These are phyloP conservation scores for Zostera marina DNA, from an alignment of 116 monocot genomes.

Conservation along the genomic window DNA sequence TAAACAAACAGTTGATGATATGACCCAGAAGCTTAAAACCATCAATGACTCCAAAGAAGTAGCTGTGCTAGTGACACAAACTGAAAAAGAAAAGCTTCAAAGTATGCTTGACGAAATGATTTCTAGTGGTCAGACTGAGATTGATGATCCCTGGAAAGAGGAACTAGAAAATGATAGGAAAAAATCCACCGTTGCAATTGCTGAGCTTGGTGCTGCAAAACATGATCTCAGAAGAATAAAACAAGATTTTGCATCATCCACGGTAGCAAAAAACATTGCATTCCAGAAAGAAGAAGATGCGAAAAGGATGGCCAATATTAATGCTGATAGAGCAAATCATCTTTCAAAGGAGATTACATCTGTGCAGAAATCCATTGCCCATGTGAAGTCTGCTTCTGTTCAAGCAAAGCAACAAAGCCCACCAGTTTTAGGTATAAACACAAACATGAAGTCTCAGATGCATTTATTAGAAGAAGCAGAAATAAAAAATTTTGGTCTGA, in stretches of 20 bases:
- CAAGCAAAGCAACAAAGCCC: conserved; percentile 45
- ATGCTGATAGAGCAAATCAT: conserved; percentile 26
- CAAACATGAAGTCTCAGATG: conserved; percentile 15
- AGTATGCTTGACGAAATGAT: conserved; percentile 29
- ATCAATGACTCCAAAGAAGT: conserved; percentile 45
- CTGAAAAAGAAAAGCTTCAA: conserved; percentile 39
- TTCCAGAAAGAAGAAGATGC: conserved; percentile 41
- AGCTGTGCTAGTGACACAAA: conserved; percentile 33
- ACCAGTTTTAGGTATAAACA: conserved; percentile 29
- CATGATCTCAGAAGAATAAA: conserved; percentile 43
- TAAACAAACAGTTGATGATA: conserved; percentile 39
- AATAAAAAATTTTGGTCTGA: conserved; percentile 30
- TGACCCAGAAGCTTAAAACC: conserved; percentile 27
- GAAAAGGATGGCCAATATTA: conserved; percentile 23
- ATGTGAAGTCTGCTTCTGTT: conserved; percentile 47
- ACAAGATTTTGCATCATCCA: conserved; percentile 45
- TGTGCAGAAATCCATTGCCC: conserved; percentile 36
- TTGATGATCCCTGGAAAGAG: conserved; percentile 18
- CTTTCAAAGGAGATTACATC: conserved; percentile 41
- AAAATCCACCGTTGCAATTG: conserved; percentile 32
- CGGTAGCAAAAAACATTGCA: conserved; percentile 39
- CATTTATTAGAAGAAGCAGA: conserved; percentile 33
- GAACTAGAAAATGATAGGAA: conserved; percentile 47
- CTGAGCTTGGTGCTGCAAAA: conserved; percentile 57
- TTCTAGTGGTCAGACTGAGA: conserved; percentile 12